Evolutionary conservation across 2,329 filamentous ascomycete genomes (phyloP), one percentile per base, ranked within the genome.

Genomic region (Diaporthe sp.): DNA sequence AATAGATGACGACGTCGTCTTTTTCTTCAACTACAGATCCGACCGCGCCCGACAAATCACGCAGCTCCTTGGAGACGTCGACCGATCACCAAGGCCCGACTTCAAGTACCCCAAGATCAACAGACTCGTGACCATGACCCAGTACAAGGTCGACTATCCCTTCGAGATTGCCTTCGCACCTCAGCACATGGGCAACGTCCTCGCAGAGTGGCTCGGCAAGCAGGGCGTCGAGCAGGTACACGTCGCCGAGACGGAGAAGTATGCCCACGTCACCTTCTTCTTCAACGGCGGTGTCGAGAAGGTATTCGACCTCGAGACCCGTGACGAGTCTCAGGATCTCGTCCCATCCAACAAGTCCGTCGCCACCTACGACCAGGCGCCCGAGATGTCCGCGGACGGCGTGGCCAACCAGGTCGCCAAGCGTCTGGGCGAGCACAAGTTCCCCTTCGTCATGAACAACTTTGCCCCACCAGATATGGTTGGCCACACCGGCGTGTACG

Each of bases 21-120:
- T 98, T 91, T 98, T 98, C 92, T 99, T 99, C 94, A 99, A 99
- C 92, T 99, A 99, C 90, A 95, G 97, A 82, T 98, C 97, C 75
- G 97, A 99, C 85, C 96, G 97, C 84, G 96, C 96, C 72, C 94
- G 97, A 80, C 97, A 99, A 86, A 94, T 99, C 84, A 98, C 95
- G 68, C 97, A 98, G 87, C 90, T 99, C 60, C 89, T 99, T 73
- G 97, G 97, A 80, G 94, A 94, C 84, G 93, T 96, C 83, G 97
- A 99, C 88, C 94, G 95, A 82, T 98, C 95, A 34, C 95, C 96
- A 74, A 91, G 91, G 79, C 94, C 96, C 79, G 95, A 98, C 85
- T 98, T 98, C 89, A 90, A 94, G 62, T 98, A 96, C 89, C 97
- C 97, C 80, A 95, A 97, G 88, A 92, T 98, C 87, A 94, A 90